A percentile compares a stretch with the other conserved stretches of the same genome.
Evolutionary conservation across 805 yeast species (phyloP).

Genomic region (Starmerella bombicola): DNA sequence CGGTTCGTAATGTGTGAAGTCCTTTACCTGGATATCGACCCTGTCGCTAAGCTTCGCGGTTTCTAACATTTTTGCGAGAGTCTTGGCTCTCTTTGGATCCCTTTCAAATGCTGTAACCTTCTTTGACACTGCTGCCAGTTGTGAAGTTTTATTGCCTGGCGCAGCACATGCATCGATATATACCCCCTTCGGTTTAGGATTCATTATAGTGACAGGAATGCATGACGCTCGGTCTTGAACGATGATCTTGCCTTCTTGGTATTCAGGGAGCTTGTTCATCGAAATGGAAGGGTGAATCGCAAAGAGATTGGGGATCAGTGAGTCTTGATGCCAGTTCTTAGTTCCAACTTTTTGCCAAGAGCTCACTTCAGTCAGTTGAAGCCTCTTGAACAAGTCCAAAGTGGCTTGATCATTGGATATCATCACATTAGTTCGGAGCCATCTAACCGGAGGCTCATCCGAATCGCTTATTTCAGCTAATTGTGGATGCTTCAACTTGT

Average conservation of each 20-base stretch:
- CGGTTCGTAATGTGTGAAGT: constrained; percentile 53
- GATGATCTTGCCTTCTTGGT: constrained; percentile 63
- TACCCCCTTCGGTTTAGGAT: constrained; percentile 34
- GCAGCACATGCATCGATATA: constrained; percentile 95
- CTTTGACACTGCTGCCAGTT: constrained; percentile 55
- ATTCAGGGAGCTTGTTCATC: constrained; percentile 54
- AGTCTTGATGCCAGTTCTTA: constrained; percentile 44
- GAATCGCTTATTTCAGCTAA: constrained; percentile 9
- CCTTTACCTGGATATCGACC: constrained; percentile 37
- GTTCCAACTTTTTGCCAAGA: constrained; percentile 26
- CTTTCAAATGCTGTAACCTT: constrained; percentile 66
- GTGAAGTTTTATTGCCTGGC: constrained; percentile 97
- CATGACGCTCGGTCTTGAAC: constrained; percentile 96
- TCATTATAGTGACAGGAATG: constrained; percentile 78
- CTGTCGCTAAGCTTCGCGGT: constrained; percentile 54
- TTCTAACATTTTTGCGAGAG: constrained; percentile 61
- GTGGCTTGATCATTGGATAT: constrained; percentile 33
- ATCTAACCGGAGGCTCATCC: constrained; percentile 35
- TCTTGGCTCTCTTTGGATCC: constrained; percentile 58
- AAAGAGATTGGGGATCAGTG: constrained; percentile 57
- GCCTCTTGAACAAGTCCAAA: constrained; percentile 24
- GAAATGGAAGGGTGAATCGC: constrained; percentile 72
- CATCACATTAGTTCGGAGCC: constrained; percentile 47
- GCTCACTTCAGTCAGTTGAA: constrained; percentile 6
- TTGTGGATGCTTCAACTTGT: constrained; percentile 51